phyloP scores from a whole-genome alignment of 306 rosid species.

The Rosa lucieae region DNA sequence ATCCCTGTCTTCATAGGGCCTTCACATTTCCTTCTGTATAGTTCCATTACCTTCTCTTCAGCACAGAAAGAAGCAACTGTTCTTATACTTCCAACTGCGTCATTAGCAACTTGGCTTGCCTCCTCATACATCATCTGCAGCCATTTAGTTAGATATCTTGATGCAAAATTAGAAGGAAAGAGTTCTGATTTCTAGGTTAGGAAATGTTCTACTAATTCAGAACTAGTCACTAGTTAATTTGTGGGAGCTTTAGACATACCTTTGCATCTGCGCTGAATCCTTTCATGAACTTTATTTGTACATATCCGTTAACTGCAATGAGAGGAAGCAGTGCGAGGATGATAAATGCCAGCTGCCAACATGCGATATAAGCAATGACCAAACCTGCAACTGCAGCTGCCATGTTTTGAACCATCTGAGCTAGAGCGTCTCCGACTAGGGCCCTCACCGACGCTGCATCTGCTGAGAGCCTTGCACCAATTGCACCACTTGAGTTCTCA shows the following conservation, averaged over 20 bases:
- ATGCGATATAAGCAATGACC: constrained; percentile 64
- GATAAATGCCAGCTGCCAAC: constrained; percentile 70
- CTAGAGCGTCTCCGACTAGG: constrained; percentile 72
- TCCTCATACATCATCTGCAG: constrained; percentile 81
- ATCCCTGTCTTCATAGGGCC: constrained; percentile 78
- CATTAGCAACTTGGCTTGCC: constrained; percentile 88
- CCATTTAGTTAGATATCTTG: constrained; percentile 15
- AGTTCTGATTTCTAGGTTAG: not conserved
- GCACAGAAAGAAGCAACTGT: constrained; percentile 89
- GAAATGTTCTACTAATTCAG: not conserved
- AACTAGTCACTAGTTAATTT: not conserved
- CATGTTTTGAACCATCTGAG: constrained; percentile 52
- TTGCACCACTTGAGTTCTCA: constrained; percentile 66
- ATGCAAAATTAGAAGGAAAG: not conserved
- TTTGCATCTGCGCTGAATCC: constrained; percentile 82
- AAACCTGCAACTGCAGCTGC: constrained; percentile 67
- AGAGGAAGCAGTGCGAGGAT: constrained; percentile 66
- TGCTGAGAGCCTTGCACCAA: constrained; percentile 84
- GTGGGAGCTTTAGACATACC: constrained; percentile 34
- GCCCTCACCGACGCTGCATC: constrained; percentile 84
- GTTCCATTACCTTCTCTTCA: constrained; percentile 85
- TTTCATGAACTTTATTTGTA: constrained; percentile 74
- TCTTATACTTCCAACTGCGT: constrained; percentile 91
- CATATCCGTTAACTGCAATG: constrained; percentile 61
- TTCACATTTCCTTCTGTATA: constrained; percentile 71